Percentiles rank a stretch among this genome's conserved stretches.
Evolutionary conservation across 2,329 filamentous ascomycete genomes (phyloP).

Genomic region (Apiospora kogelbergensis): DNA sequence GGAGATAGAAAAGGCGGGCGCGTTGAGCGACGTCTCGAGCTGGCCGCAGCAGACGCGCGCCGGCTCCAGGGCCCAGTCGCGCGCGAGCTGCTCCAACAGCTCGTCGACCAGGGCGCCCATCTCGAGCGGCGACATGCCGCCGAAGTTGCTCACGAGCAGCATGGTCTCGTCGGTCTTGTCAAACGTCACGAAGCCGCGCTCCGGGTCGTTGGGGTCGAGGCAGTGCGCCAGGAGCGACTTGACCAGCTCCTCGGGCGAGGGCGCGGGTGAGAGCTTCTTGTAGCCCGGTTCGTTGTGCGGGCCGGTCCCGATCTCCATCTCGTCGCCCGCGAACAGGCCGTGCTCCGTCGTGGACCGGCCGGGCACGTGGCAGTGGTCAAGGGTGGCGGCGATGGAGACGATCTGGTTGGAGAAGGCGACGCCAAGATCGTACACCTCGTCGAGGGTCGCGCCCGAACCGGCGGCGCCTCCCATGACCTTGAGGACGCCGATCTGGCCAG

Average conservation of each 20-base stretch:
- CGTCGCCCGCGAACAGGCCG: conserved; percentile 46
- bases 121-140: conserved; percentile 58
- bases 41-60: conserved; percentile 61
- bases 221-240: conserved; percentile 60
- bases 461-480: conserved; percentile 57
- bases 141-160: conserved; percentile 59
- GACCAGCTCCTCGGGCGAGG: conserved; percentile 48
- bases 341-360: conserved; percentile 44
- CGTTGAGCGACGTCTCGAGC: conserved; percentile 72
- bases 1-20: conserved; percentile 68
- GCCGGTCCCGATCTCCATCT: conserved; percentile 65
- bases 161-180: conserved; percentile 46
- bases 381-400: conserved; percentile 56
- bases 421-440: conserved; percentile 51
- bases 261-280: conserved; percentile 53
- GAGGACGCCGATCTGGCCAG: conserved; percentile 59
- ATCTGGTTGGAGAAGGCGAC: conserved; percentile 50
- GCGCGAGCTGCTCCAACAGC: conserved; percentile 48
- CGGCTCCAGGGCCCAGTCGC: conserved; percentile 48
- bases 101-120: conserved; percentile 55
- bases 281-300: conserved; percentile 68
- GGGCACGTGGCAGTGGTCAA: conserved; percentile 62
- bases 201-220: conserved; percentile 55
- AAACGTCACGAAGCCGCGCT: conserved; percentile 51
- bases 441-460: conserved; percentile 45